Conservation (phyloP, 2,329 filamentous ascomycete species). For the Cordyceps cicadae region DNA sequence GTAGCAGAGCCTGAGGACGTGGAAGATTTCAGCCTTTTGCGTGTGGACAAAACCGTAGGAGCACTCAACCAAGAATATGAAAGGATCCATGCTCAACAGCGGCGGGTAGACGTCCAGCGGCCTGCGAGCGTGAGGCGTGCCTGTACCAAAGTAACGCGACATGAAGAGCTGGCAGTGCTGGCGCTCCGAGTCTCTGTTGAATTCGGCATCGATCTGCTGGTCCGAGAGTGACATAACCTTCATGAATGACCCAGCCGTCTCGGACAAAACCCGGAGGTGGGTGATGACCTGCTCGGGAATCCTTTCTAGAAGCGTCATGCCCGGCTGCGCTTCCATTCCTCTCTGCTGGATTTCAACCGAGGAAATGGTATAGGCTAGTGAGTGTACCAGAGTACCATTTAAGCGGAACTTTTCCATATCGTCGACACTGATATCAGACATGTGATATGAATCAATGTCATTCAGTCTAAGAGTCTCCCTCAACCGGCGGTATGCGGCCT, state of each 20-base stretch:
- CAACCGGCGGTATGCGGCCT: conserved; percentile 52
- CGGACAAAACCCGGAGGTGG: conserved; percentile 78
- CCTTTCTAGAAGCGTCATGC: conserved; percentile 70
- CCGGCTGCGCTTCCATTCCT: conserved; percentile 65
- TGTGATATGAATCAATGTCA: conserved; percentile 35
- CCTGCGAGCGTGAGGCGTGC: conserved; percentile 30
- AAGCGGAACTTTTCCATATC: conserved; percentile 38
- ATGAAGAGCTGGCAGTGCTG: conserved; percentile 73
- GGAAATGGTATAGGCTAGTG: conserved; percentile 77
- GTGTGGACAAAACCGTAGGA: conserved; percentile 61
- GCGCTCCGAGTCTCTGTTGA: conserved; percentile 56
- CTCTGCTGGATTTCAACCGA: conserved; percentile 87
- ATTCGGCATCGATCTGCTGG: conserved; percentile 58
- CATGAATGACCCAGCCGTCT: conserved; percentile 80
- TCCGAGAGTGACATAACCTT: conserved; percentile 61
- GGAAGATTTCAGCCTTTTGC: conserved; percentile 64
- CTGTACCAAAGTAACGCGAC: conserved; percentile 41
- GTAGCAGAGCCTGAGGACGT: conserved; percentile 79
- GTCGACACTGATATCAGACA: conserved; percentile 21
- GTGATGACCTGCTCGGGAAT: conserved; percentile 78
- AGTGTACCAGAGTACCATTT: conserved; percentile 53
- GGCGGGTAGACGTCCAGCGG: conserved; percentile 43
- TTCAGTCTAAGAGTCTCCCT: conserved; percentile 51
- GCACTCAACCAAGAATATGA: conserved; percentile 74
- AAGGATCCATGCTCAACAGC: conserved; percentile 61